Conservation (phyloP, 1,284 basidiomycete species). For the Lignosus rhinocerotis region DNA sequence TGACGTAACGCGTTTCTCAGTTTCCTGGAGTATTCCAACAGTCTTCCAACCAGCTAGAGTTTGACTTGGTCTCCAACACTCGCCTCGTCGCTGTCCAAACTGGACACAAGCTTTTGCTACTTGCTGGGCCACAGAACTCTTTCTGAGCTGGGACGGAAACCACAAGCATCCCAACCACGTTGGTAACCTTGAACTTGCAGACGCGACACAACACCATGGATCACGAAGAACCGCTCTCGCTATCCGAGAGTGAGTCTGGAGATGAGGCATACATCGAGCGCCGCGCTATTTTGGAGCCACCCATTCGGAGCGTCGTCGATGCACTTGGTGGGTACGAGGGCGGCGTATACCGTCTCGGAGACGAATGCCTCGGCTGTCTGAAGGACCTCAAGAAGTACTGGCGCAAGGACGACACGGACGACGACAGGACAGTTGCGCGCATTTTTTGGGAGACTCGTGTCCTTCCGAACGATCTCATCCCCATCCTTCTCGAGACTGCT, state of each 20-base stretch:
- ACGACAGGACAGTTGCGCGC: conserved; percentile 90
- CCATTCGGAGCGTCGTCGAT: conserved; percentile 71
- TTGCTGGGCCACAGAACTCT: no score
- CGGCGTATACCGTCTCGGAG: conserved; percentile 78
- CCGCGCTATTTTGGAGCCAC: conserved; percentile 59
- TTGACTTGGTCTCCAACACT: neutral
- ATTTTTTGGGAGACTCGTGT: conserved; percentile 86
- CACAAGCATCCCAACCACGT: neutral
- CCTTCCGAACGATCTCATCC: conserved; percentile 79
- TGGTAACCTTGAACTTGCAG: neutral
- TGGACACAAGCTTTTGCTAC: no score
- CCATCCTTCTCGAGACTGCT: conserved; percentile 80
- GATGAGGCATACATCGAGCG: conserved; percentile 37
- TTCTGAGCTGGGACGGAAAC: no score
- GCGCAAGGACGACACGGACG: conserved; percentile 93
- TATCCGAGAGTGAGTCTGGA: conserved; percentile 38
- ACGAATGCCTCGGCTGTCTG: conserved; percentile 82
- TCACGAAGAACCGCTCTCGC: conserved; percentile 37
- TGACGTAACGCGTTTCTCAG: neutral
- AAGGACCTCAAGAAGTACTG: conserved; percentile 94
- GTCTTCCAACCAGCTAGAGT: neutral
- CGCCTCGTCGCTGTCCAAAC: neutral
- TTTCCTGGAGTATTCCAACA: neutral
- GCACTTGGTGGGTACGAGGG: conserved; percentile 73
- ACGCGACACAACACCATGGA: conserved; percentile 23